phyloP scores from a whole-genome alignment of 2,329 filamentous ascomycete genomes.

The Penicillium griseofulvum region DNA sequence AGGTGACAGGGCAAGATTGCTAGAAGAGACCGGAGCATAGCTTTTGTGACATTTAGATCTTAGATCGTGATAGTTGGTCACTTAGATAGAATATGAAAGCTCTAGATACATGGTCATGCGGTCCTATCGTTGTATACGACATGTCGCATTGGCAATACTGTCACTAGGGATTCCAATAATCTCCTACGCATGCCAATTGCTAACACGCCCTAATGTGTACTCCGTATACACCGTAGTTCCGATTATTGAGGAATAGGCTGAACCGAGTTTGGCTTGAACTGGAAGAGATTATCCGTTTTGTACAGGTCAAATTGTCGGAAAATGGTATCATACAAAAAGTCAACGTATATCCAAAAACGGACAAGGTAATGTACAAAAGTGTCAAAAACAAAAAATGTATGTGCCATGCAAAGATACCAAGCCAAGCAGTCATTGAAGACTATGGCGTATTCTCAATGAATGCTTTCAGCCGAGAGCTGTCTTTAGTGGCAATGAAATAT shows the following conservation, averaged over 20 bases:
- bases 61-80: background rate
- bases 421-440: constrained; percentile 7
- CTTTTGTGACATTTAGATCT: background rate
- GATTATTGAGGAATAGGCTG: background rate
- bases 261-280: background rate
- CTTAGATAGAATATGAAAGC: background rate
- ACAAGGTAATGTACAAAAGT: constrained; percentile 20
- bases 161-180: background rate
- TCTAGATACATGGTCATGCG: background rate
- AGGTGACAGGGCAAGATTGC: background rate
- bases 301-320: constrained; percentile 3
- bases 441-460: constrained; percentile 45
- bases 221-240: background rate
- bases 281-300: background rate
- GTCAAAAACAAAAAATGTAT: constrained; percentile 7
- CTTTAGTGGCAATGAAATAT: constrained; percentile 86
- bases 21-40: background rate
- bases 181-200: background rate
- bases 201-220: background rate
- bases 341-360: constrained; percentile 19
- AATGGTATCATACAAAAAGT: constrained; percentile 22
- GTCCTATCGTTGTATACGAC: background rate
- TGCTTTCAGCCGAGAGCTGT: constrained; percentile 53
- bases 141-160: background rate
- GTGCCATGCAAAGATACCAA: constrained; percentile 4